Evolutionary conservation across 83 land plant genomes (phyloP), one percentile per base, ranked within the genome.

Genomic region (Picea engelmannii): DNA sequence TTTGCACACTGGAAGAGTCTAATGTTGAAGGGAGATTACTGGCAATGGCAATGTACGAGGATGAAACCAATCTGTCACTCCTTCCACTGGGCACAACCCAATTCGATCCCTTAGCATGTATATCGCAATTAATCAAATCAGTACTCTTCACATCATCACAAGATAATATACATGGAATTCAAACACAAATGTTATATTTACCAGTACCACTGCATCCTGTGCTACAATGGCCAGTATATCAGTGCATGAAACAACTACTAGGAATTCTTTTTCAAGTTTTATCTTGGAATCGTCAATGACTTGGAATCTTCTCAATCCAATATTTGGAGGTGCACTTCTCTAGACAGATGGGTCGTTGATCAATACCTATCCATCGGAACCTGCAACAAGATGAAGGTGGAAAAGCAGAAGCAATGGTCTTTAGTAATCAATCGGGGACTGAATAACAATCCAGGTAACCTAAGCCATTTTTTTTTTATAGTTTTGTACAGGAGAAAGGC

Each of bases 51-150:
- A 27, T 27, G 7, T 89, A 81, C 7, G 87, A 66, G 5, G 78
- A 84, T 24, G 93, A 91, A 62, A 91, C 79, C 61, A 89, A 70
- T 5, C 91, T 91, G 79, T 91, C 93, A 82, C 89, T 84, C 83
- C 91, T 82, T 7, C 93, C 91, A 4, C 83, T 81, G 1, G 86
- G 89, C 82, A 91, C 93, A 0, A 70, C n/a, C 90, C 88, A 91
- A 64, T 82, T 83, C 49, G 85, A 84, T 10, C 93, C 93, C 18
- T 81, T 86, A 44, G 82, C 84, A 91, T 91, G 68, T 18, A 9
- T 49, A 49, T 49, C 55, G 6, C 44, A 42, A 49, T 11, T 1
- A 9, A 2, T 10, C 7, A 44, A 44, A 44, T 44, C 49, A 44
- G 49, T 44, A 44, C 49, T 44, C 49, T 44, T 44, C 8, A 8